These are phyloP conservation scores for Xylariaceae sp. DNA, from an alignment of 2,329 filamentous ascomycete genomes.

Conservation along the genomic window DNA sequence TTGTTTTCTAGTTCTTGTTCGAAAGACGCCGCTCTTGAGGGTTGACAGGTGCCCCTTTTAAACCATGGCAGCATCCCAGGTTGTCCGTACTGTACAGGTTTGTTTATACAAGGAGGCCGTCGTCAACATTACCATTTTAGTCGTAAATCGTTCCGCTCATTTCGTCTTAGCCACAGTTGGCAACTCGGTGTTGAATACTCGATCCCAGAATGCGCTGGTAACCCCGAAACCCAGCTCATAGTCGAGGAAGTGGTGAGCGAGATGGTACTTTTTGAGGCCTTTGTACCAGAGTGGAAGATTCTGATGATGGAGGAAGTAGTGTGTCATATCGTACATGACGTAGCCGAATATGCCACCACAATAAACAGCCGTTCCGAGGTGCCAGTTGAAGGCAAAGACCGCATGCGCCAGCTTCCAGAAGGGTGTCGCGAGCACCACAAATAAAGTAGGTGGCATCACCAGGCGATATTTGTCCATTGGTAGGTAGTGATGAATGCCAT, in stretches of 20 bases:
- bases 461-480: constrained; percentile 98
- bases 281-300: constrained; percentile 88
- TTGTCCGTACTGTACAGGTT: background rate
- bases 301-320: constrained; percentile 97
- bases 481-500: constrained; percentile 96
- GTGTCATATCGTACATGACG: constrained; percentile 92
- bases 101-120: constrained; percentile 6
- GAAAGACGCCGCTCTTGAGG: background rate
- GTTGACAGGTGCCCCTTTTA: background rate
- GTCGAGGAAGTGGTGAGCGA: constrained; percentile 95
- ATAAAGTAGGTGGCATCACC: constrained; percentile 93
- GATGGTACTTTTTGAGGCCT: constrained; percentile 92
- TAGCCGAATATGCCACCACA: constrained; percentile 94
- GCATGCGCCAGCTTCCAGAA: constrained; percentile 89
- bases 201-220: constrained; percentile 94
- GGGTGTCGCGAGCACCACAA: constrained; percentile 74
- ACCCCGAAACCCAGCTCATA: constrained; percentile 98
- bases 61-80: constrained; percentile 1
- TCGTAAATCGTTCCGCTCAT: constrained; percentile 12
- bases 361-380: constrained; percentile 71
- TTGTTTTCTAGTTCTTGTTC: constrained; percentile 9
- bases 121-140: constrained; percentile 1
- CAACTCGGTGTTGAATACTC: constrained; percentile 85
- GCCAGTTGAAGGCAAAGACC: constrained; percentile 82
- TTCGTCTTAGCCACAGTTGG: constrained; percentile 36